phyloP scores from a whole-genome alignment of 495 filamentous ascomycete species.

The Penicillium antarcticum region DNA sequence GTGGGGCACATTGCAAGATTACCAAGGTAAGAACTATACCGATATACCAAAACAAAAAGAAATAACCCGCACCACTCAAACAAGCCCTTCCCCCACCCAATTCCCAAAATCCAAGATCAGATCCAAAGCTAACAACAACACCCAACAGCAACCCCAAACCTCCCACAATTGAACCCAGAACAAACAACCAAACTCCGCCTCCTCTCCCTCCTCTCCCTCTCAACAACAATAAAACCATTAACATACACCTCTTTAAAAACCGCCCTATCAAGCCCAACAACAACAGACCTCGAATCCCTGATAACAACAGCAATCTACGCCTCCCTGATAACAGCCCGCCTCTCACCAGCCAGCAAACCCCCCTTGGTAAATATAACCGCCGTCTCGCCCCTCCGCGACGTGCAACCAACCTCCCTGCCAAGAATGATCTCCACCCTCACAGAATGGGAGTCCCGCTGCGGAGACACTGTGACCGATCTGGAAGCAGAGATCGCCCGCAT shows the following conservation, averaged over 20 bases:
- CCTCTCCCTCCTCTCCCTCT: constrained; percentile 78
- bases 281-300: constrained; percentile 80
- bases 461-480: constrained; percentile 67
- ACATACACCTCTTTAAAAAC: constrained; percentile 67
- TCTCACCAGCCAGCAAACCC: constrained; percentile 65
- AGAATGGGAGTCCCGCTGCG: constrained; percentile 75
- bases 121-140: constrained; percentile 3
- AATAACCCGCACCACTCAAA: neutral
- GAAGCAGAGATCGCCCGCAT: constrained; percentile 65
- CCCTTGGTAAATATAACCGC: constrained; percentile 71
- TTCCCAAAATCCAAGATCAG: neutral
- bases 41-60: neutral
- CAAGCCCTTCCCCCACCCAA: too few species aligned
- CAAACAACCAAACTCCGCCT: constrained; percentile 88
- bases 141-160: constrained; percentile 46
- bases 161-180: constrained; percentile 67
- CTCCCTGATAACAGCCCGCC: constrained; percentile 73
- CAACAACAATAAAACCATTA: constrained; percentile 59
- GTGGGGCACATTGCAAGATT: constrained; percentile 83
- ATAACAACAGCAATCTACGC: constrained; percentile 88
- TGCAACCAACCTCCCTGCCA: constrained; percentile 64
- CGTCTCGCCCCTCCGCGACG: constrained; percentile 81
- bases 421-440: constrained; percentile 63
- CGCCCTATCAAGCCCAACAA: constrained; percentile 61
- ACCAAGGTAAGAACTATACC: constrained; percentile 51